A percentile compares a stretch with the other conserved stretches of the same genome.
phyloP scores from a whole-genome alignment of 225 moss, liverwort and hornwort genomes.

The Physcomitrellopsis africana region DNA sequence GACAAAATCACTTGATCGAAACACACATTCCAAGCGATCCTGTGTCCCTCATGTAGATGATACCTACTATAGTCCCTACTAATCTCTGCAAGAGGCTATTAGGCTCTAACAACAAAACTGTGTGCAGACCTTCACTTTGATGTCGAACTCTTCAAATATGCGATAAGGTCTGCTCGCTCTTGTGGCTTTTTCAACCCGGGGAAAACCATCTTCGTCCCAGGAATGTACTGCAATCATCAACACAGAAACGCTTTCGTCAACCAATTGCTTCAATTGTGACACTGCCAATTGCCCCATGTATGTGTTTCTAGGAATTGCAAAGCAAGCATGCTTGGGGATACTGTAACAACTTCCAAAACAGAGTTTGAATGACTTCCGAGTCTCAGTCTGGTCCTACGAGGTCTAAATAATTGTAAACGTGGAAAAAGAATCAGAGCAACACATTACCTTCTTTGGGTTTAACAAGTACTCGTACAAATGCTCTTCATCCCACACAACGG shows the following conservation, averaged over 20 bases:
- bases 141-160: slow-evolving; percentile 56
- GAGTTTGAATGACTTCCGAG: neutral
- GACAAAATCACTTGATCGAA: too few relatives aligned
- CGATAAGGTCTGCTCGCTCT: slow-evolving; percentile 65
- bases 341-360: neutral
- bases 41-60: too few relatives aligned
- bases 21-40: too few relatives aligned
- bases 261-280: neutral
- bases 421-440: neutral
- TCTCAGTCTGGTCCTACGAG: neutral
- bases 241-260: neutral
- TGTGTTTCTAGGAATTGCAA: neutral
- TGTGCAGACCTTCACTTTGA: slow-evolving; percentile 7
- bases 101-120: slow-evolving; percentile 24
- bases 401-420: neutral
- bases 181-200: slow-evolving; percentile 70
- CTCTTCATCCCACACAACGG: slow-evolving; percentile 60
- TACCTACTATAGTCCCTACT: slow-evolving; percentile 16
- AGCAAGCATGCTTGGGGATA: neutral
- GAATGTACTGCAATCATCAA: slow-evolving; percentile 28
- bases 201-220: slow-evolving; percentile 52
- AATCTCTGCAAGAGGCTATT: slow-evolving; percentile 30
- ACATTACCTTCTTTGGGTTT: slow-evolving; percentile 59
- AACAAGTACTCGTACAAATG: slow-evolving; percentile 63
- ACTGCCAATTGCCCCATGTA: neutral